Evolutionary conservation across 768 basidiomycete species (phyloP).

Genomic region (Agrocybe pediades): DNA sequence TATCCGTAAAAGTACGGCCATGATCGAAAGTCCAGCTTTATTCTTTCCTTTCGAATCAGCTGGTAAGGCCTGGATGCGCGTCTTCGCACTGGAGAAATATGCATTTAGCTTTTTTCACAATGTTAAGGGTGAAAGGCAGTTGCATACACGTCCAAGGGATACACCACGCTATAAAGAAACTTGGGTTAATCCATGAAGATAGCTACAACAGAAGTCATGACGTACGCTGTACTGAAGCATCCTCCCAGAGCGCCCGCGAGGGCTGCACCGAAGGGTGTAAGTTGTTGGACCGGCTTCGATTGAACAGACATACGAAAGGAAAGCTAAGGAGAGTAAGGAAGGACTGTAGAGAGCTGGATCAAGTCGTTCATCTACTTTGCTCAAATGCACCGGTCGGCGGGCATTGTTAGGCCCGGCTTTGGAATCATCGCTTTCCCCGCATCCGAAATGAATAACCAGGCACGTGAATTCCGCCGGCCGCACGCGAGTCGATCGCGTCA

Average conservation of each 20-base stretch:
- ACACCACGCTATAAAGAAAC: constrained; percentile 68
- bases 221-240: constrained; percentile 92
- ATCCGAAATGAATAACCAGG: background rate
- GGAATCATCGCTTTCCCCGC: constrained; percentile 3
- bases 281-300: constrained; percentile 60
- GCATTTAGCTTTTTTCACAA: background rate
- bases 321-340: constrained; percentile 18
- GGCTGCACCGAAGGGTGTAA: constrained; percentile 89
- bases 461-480: constrained; percentile 12
- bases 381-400: constrained; percentile 16
- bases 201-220: constrained; percentile 18
- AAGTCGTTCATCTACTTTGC: background rate
- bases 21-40: constrained; percentile 58
- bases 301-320: constrained; percentile 49
- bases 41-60: constrained; percentile 47
- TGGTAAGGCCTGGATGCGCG: constrained; percentile 85
- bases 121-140: constrained; percentile 10
- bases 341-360: constrained; percentile 14
- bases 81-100: constrained; percentile 71
- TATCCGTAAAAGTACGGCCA: constrained; percentile 67
- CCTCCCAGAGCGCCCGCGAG: constrained; percentile 92
- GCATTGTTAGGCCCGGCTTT: constrained; percentile 13
- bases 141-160: constrained; percentile 91
- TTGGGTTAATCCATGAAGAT: background rate
- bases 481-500: too few relatives aligned